phyloP scores from a whole-genome alignment of 495 filamentous ascomycete genomes.

The Friedmanniomyces simplex region DNA sequence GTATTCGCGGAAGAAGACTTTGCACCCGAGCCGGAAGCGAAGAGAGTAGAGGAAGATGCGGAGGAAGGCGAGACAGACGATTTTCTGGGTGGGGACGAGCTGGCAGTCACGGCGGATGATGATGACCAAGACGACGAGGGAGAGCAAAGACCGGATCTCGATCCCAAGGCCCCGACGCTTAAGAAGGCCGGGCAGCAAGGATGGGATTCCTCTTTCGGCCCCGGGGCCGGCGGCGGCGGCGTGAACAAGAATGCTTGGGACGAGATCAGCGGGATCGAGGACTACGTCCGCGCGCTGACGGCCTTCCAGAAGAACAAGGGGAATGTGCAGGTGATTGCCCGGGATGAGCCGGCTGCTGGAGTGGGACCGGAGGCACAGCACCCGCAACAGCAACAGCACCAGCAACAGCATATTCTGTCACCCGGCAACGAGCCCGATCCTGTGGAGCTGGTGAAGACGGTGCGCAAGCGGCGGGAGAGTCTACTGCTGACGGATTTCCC shows the following conservation, averaged over 20 bases:
- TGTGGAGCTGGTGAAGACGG: background rate
- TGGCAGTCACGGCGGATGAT: background rate
- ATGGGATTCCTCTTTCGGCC: slow-evolving; percentile 56
- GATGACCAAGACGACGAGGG: background rate
- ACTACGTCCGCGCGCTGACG: slow-evolving; percentile 57
- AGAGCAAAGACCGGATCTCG: background rate
- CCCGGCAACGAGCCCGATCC: slow-evolving; percentile 22
- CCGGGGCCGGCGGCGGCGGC: slow-evolving; percentile 37
- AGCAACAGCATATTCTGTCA: slow-evolving; percentile 8
- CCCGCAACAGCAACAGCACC: slow-evolving; percentile 5
- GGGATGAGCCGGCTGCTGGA: slow-evolving; percentile 1
- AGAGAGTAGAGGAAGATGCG: background rate
- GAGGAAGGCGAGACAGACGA: slow-evolving; percentile 10
- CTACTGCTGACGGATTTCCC: slow-evolving; percentile 78
- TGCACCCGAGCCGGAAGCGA: slow-evolving; percentile 10
- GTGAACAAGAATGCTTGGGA: slow-evolving; percentile 77
- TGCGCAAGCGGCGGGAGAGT: slow-evolving; percentile 37
- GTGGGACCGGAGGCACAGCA: too few relatives aligned
- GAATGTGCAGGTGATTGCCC: slow-evolving; percentile 45
- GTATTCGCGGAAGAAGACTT: slow-evolving; percentile 55
- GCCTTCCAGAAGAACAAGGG: slow-evolving; percentile 40
- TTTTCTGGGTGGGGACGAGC: slow-evolving; percentile 8
- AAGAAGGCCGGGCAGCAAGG: slow-evolving; percentile 32
- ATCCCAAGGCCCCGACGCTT: slow-evolving; percentile 6
- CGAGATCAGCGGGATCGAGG: slow-evolving; percentile 67